Percentiles rank a stretch among this genome's conserved stretches.
Conservation (phyloP, 2,329 filamentous ascomycete species). For the Pseudocercospora musae region DNA sequence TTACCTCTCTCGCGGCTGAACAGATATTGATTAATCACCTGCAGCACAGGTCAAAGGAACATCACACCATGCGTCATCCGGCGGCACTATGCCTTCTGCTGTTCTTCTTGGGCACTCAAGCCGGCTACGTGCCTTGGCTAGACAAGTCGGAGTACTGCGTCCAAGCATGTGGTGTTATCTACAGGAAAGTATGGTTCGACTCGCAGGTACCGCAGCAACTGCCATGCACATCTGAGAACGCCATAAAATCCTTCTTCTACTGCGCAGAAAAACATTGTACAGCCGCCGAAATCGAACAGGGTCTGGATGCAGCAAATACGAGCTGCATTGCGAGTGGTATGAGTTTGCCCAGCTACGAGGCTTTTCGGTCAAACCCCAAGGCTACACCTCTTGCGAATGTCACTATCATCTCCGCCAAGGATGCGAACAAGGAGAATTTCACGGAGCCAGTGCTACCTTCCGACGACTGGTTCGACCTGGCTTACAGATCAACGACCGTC, state of each 20-base stretch:
- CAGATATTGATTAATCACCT: neutral
- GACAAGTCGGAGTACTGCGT: neutral
- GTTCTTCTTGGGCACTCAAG: neutral
- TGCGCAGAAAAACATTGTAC: slow-evolving; percentile 18
- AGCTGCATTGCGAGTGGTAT: neutral
- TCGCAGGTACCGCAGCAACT: neutral
- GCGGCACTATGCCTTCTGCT: neutral
- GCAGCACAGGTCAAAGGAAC: neutral
- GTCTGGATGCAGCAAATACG: neutral
- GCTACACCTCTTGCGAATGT: neutral
- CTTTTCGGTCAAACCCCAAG: neutral
- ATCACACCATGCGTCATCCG: neutral
- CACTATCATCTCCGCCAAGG: neutral
- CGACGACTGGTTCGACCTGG: neutral
- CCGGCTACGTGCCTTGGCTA: neutral
- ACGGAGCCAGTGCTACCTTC: neutral
- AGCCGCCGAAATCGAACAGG: neutral
- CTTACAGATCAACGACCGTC: neutral
- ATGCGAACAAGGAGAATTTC: neutral
- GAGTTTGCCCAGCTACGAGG: neutral
- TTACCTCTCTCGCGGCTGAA: neutral
- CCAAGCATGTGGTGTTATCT: neutral
- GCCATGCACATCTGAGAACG: neutral
- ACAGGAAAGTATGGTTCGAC: neutral
- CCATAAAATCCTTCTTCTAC: slow-evolving; percentile 12